These are phyloP conservation scores for Paracoccidioides lutzii DNA, from an alignment of 2,329 filamentous ascomycete genomes.

Conservation along the genomic window DNA sequence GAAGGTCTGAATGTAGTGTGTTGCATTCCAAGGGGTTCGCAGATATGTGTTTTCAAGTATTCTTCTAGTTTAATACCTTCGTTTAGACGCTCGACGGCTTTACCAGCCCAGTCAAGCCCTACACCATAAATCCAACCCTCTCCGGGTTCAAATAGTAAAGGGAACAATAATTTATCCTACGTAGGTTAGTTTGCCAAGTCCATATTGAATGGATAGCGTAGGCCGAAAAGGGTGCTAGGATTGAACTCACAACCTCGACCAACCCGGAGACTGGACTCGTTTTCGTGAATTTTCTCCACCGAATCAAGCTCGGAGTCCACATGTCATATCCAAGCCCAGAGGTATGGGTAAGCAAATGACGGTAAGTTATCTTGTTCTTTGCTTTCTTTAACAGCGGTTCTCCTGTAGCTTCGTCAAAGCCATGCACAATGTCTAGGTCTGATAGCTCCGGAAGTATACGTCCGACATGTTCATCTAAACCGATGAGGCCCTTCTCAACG, in stretches of 20 bases:
- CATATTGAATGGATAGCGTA: background rate
- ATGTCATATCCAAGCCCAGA: conserved; percentile 4
- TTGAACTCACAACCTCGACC: conserved; percentile 21
- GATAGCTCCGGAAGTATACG: conserved; percentile 35
- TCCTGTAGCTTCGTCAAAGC: conserved; percentile 25
- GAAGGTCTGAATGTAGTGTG: background rate
- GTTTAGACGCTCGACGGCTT: conserved; percentile 19
- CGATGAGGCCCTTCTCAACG: conserved; percentile 39
- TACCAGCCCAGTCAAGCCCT: conserved; percentile 40
- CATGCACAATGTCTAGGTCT: conserved; percentile 33
- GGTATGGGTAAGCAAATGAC: conserved; percentile 3
- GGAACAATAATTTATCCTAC: conserved; percentile 13
- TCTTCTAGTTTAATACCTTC: conserved; percentile 1
- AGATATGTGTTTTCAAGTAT: conserved; percentile 4
- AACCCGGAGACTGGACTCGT: conserved; percentile 13
- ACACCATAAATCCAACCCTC: conserved; percentile 37
- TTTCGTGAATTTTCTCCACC: background rate
- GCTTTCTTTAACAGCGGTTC: conserved; percentile 3
- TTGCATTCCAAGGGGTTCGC: conserved; percentile 4
- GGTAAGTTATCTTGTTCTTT: conserved; percentile 3
- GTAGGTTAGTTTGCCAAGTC: background rate
- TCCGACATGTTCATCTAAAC: conserved; percentile 34
- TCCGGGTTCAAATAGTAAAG: conserved; percentile 40
- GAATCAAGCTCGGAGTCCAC: background rate
- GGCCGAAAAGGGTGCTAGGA: conserved; percentile 27